Percentiles rank a stretch among this genome's conserved stretches.
These are phyloP conservation scores for Russula sp. DNA, from an alignment of 768 basidiomycete genomes.

Conservation along the genomic window DNA sequence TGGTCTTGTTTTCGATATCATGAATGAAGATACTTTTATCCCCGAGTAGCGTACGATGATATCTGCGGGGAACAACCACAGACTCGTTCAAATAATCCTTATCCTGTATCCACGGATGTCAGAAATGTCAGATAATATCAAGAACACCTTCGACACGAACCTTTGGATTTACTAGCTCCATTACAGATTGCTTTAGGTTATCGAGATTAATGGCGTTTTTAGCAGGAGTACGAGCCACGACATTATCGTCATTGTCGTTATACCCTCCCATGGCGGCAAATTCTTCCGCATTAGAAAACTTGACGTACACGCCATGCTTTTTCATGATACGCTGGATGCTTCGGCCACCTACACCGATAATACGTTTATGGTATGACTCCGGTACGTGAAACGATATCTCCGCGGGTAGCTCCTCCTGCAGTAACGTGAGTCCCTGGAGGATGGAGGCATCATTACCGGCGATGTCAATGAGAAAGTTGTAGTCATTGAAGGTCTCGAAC, in stretches of 20 bases:
- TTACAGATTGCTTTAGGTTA: conserved; percentile 90
- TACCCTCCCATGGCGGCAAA: conserved; percentile 93
- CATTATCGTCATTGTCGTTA: conserved; percentile 97
- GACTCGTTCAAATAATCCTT: conserved; percentile 96
- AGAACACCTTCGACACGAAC: conserved; percentile 37
- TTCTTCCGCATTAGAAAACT: conserved; percentile 97
- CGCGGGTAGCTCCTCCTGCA: conserved; percentile 97
- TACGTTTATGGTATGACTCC: conserved; percentile 96
- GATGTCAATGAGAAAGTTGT: conserved; percentile 92
- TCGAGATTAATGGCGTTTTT: conserved; percentile 96
- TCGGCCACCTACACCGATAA: conserved; percentile 95
- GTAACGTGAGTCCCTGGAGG: conserved; percentile 77
- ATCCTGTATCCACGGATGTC: conserved; percentile 47
- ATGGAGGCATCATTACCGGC: conserved; percentile 80
- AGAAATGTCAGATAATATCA: conserved; percentile 10
- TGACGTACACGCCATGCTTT: conserved; percentile 99
- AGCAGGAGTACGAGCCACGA: conserved; percentile 94
- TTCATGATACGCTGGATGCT: conserved; percentile 99
- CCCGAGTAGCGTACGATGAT: conserved; percentile 90
- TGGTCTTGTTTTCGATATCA: conserved; percentile 95
- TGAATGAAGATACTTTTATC: conserved; percentile 97
- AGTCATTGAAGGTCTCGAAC: conserved; percentile 96
- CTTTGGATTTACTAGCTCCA: conserved; percentile 97
- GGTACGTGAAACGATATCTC: conserved; percentile 99
- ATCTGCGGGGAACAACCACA: conserved; percentile 87